Percentiles rank a stretch among this genome's conserved stretches.
phyloP scores from a whole-genome alignment of 1,284 basidiomycete species.

The Puccinia triticina region DNA sequence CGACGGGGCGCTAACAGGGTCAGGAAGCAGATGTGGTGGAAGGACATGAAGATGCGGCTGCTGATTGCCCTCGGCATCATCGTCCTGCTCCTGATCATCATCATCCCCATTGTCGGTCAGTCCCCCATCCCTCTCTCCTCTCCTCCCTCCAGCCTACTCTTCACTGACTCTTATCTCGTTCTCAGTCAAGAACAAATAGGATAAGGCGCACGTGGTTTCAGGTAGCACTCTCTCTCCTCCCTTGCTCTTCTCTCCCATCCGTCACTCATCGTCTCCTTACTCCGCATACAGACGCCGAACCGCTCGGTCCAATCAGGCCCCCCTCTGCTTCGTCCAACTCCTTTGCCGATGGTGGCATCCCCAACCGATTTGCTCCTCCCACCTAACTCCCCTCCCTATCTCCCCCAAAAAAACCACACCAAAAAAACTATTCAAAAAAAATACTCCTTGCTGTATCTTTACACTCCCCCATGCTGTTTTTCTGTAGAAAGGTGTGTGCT shows the following conservation, averaged over 20 bases:
- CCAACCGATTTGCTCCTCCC: constrained; percentile 47
- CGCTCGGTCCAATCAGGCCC: constrained; percentile 47
- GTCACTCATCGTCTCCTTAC: not conserved
- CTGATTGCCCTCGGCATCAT: constrained; percentile 83
- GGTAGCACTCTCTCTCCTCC: constrained; percentile 12
- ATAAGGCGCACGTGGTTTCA: constrained; percentile 52
- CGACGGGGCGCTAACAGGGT: constrained; percentile 94
- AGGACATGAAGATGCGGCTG: constrained; percentile 72
- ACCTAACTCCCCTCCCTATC: not conserved
- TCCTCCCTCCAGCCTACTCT: not conserved
- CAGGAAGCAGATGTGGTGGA: constrained; percentile 80
- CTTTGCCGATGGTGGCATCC: constrained; percentile 32
- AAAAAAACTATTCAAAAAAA: constrained; percentile 1
- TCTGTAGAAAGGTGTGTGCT: not conserved
- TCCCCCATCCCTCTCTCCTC: not conserved
- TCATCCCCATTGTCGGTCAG: constrained; percentile 75
- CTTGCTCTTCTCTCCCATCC: not conserved
- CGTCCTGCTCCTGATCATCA: constrained; percentile 88
- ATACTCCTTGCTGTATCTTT: not conserved
- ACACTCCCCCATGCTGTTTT: not conserved
- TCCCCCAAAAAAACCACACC: not conserved
- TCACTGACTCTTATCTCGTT: not conserved
- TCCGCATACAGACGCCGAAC: constrained; percentile 37
- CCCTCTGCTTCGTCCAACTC: constrained; percentile 38
- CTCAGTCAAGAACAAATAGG: constrained; percentile 51